Evolutionary conservation across 2,329 filamentous ascomycete genomes (phyloP).

Genomic region (Salinomyces thailandicus): DNA sequence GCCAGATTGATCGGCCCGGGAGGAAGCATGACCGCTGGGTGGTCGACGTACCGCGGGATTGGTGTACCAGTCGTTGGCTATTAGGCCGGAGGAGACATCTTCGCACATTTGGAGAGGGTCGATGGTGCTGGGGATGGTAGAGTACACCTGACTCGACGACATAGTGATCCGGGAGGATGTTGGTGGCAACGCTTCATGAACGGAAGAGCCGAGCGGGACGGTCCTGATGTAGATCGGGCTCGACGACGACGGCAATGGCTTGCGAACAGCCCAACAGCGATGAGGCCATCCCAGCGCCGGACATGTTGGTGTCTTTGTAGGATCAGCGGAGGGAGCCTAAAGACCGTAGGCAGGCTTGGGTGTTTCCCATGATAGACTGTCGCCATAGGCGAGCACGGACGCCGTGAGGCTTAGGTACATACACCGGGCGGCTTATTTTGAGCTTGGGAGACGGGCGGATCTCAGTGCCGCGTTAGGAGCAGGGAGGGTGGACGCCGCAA

Average conservation of each 20-base stretch:
- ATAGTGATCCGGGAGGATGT: slow-evolving; percentile 15
- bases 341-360: slow-evolving; percentile 10
- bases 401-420: slow-evolving; percentile 14
- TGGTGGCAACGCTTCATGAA: slow-evolving; percentile 18
- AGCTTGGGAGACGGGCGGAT: slow-evolving; percentile 11
- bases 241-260: slow-evolving; percentile 10
- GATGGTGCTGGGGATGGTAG: slow-evolving; percentile 17
- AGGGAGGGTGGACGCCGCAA: slow-evolving; percentile 10
- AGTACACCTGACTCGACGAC: slow-evolving; percentile 21
- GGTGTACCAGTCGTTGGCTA: slow-evolving; percentile 21
- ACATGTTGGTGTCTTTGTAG: slow-evolving; percentile 25
- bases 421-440: slow-evolving; percentile 20
- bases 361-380: slow-evolving; percentile 13
- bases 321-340: slow-evolving; percentile 12
- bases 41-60: slow-evolving; percentile 21
- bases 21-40: slow-evolving; percentile 1
- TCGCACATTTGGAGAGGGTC: slow-evolving; percentile 21
- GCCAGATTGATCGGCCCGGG: background rate
- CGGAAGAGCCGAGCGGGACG: slow-evolving; percentile 16
- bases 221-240: slow-evolving; percentile 14
- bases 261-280: slow-evolving; percentile 14
- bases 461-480: slow-evolving; percentile 8
- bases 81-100: slow-evolving; percentile 14
- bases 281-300: slow-evolving; percentile 15
- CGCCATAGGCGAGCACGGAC: slow-evolving; percentile 13